Percentiles rank a stretch among this genome's conserved stretches.
Evolutionary conservation across 208 protist genomes (phyloP).

Genomic region (Trichomonas tenax): DNA sequence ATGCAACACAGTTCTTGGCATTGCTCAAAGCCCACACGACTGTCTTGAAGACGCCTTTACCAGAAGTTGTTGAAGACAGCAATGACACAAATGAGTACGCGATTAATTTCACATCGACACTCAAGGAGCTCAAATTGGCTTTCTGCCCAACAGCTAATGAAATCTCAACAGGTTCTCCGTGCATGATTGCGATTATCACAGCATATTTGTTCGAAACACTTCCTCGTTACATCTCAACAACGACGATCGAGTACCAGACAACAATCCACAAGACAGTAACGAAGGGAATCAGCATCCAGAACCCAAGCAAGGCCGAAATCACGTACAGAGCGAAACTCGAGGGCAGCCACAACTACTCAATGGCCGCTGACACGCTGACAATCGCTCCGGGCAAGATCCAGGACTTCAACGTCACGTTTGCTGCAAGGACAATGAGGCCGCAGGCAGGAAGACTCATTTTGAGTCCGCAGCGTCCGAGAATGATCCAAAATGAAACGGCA

Average conservation of each 20-base stretch:
- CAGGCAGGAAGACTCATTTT: neutral
- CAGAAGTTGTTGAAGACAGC: neutral
- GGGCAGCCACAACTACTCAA: neutral
- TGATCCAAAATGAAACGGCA: neutral
- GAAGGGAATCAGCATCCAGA: neutral
- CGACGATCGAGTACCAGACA: neutral
- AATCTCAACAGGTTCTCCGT: neutral
- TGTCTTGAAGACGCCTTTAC: neutral
- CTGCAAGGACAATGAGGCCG: neutral
- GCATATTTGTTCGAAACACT: conserved; percentile 6
- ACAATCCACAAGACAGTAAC: neutral
- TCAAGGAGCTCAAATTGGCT: neutral
- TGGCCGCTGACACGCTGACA: neutral
- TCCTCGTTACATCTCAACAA: neutral
- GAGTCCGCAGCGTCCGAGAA: neutral
- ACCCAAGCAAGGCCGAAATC: neutral
- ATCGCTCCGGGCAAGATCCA: neutral
- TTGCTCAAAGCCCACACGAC: neutral
- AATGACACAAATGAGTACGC: neutral
- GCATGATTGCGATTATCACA: neutral
- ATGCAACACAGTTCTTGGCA: neutral
- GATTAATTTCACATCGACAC: neutral
- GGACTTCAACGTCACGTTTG: neutral
- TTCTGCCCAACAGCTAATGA: neutral
- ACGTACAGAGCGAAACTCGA: neutral